Evolutionary conservation across 331 rosid genomes (phyloP).

Genomic region (Acacia pycnantha): DNA sequence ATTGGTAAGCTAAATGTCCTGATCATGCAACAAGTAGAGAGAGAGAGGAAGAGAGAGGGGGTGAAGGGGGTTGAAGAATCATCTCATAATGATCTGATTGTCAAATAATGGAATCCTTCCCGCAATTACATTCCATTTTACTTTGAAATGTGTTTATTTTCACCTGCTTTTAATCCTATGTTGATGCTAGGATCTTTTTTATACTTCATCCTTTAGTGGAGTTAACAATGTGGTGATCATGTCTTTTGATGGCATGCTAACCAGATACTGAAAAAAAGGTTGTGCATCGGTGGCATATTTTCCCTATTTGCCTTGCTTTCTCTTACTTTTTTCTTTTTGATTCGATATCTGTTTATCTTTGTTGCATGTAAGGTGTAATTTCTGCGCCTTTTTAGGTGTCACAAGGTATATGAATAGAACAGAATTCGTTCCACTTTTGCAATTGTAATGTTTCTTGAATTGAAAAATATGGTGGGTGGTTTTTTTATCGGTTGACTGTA

Average conservation of each 20-base stretch:
- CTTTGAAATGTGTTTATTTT: not conserved
- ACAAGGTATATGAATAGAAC: not conserved
- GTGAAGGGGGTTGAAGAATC: not conserved
- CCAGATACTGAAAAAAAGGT: not conserved
- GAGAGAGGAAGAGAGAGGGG: not conserved
- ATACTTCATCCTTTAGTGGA: not conserved
- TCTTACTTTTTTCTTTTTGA: not conserved
- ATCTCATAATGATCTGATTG: not conserved
- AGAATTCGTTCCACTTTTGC: not conserved
- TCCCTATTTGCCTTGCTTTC: not conserved
- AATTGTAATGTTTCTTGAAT: not conserved
- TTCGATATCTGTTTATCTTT: not conserved
- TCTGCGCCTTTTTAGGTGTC: not conserved
- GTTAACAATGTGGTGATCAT: not conserved
- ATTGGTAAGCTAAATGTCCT: not conserved
- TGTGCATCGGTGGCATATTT: not conserved
- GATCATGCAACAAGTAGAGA: not conserved
- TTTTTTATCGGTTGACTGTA: not conserved
- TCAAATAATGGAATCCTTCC: not conserved
- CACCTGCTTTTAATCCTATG: not conserved
- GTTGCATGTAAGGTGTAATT: not conserved
- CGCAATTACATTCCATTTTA: not conserved
- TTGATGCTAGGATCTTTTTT: not conserved
- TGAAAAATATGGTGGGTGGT: not conserved
- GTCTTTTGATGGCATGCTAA: not conserved